Evolutionary conservation across 495 filamentous ascomycete species (phyloP).

Genomic region (Aspergillus nanangensis): DNA sequence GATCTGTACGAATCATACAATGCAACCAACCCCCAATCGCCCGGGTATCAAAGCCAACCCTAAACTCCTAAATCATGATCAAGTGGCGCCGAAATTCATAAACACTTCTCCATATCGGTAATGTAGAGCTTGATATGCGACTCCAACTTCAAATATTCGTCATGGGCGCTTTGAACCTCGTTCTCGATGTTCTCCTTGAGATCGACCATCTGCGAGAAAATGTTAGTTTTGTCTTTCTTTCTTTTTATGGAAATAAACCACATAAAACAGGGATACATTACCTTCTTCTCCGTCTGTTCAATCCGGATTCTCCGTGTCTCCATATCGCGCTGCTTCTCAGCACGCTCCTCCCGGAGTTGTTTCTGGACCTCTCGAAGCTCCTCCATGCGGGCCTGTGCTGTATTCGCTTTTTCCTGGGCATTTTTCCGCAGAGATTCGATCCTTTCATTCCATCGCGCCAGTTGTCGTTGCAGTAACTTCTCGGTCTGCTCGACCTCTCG

Average conservation of each 20-base stretch:
- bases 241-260: no score
- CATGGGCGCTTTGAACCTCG: conserved; percentile 80
- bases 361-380: conserved; percentile 77
- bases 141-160: conserved; percentile 94
- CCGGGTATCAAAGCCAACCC: conserved; percentile 40
- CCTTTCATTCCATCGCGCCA: conserved; percentile 76
- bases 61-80: conserved; percentile 35
- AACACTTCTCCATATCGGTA: conserved; percentile 94
- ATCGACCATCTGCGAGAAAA: conserved; percentile 74
- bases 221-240: no score
- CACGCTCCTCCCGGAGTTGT: conserved; percentile 75
- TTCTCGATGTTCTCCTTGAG: conserved; percentile 95
- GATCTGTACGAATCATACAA: no score
- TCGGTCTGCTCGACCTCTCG: conserved; percentile 88
- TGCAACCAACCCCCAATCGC: conserved; percentile 15
- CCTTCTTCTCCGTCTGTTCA: conserved; percentile 98
- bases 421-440: conserved; percentile 75
- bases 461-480: conserved; percentile 73
- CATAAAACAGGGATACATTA: conserved; percentile 39
- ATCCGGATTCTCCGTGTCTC: conserved; percentile 86
- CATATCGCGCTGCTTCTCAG: conserved; percentile 82
- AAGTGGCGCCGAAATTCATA: conserved; percentile 42
- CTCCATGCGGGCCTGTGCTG: conserved; percentile 84
- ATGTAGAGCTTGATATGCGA: conserved; percentile 96
- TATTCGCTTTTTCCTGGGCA: conserved; percentile 73